Percentiles rank a stretch among this genome's conserved stretches.
Conservation (phyloP, 2,329 filamentous ascomycete genomes). For the Sporothrix brasiliensis region DNA sequence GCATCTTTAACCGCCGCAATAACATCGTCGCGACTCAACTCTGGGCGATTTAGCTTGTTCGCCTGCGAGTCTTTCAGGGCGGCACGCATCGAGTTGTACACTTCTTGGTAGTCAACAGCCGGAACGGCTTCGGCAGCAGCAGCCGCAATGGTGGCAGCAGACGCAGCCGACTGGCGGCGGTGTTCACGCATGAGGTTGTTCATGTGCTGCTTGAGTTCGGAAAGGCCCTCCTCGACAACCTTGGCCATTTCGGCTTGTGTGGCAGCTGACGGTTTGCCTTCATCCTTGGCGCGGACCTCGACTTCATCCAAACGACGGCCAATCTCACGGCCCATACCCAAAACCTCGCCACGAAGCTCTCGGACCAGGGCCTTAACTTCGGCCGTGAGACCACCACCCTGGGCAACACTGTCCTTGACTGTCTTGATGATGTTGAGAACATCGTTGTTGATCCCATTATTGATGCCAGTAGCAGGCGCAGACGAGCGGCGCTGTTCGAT, state of each 20-base stretch:
- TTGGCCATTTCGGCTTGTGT: constrained; percentile 71
- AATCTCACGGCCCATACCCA: constrained; percentile 92
- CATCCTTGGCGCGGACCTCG: constrained; percentile 57
- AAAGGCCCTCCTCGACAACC: constrained; percentile 78
- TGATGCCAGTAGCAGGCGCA: constrained; percentile 49
- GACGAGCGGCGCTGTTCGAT: constrained; percentile 50
- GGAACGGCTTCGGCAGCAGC: constrained; percentile 60
- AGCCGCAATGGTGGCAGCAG: constrained; percentile 41
- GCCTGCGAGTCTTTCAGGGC: constrained; percentile 67
- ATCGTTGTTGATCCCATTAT: constrained; percentile 72
- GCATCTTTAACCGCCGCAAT: constrained; percentile 85
- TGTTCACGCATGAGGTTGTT: constrained; percentile 77
- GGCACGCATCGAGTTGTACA: constrained; percentile 81
- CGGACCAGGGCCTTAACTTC: constrained; percentile 90
- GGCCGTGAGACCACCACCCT: constrained; percentile 84
- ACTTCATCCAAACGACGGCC: constrained; percentile 81
- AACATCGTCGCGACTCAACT: constrained; percentile 78
- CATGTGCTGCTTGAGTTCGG: constrained; percentile 82
- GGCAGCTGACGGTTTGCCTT: constrained; percentile 54
- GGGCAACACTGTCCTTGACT: constrained; percentile 88
- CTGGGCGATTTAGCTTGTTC: constrained; percentile 50
- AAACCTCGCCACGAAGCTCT: constrained; percentile 85
- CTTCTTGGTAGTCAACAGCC: constrained; percentile 74
- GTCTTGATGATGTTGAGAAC: constrained; percentile 79
- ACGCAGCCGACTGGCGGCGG: constrained; percentile 67